These are phyloP conservation scores for Ogataea saltuana DNA, from an alignment of 805 yeast genomes.

Conservation along the genomic window DNA sequence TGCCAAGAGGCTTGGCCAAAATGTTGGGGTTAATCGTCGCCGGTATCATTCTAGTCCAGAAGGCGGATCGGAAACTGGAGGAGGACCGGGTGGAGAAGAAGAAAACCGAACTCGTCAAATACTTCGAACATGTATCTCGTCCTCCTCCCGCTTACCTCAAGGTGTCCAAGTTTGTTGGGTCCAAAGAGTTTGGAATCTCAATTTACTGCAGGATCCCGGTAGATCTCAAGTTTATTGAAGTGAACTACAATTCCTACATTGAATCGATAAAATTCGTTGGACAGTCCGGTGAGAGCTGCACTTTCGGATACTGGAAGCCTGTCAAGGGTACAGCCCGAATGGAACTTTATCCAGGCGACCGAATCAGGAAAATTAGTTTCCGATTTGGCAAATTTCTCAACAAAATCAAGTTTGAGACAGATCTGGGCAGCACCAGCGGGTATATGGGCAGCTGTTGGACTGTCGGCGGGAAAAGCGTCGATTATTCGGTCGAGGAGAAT, in stretches of 20 bases:
- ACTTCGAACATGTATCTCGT: constrained; percentile 11
- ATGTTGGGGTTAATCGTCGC: constrained; percentile 22
- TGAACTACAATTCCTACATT: constrained; percentile 20
- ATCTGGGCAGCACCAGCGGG: constrained; percentile 6
- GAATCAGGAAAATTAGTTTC: constrained; percentile 11
- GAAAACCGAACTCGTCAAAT: constrained; percentile 6
- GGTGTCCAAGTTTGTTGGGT: constrained; percentile 14
- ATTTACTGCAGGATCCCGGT: constrained; percentile 14
- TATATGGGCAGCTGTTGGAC: constrained; percentile 17
- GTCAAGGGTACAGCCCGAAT: constrained; percentile 11
- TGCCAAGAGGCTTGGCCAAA: too few relatives aligned
- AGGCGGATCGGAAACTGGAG: constrained; percentile 12
- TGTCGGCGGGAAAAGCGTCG: constrained; percentile 8
- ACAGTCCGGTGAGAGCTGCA: constrained; percentile 12
- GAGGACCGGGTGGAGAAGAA: constrained; percentile 8
- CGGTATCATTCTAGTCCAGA: constrained; percentile 12
- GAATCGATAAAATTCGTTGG: constrained; percentile 20
- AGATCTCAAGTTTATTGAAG: constrained; percentile 13
- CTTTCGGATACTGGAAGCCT: constrained; percentile 21
- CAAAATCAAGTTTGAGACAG: constrained; percentile 16
- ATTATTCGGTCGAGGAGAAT: constrained; percentile 12
- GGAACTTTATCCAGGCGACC: constrained; percentile 14
- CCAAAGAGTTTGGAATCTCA: constrained; percentile 14
- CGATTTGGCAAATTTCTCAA: constrained; percentile 17
- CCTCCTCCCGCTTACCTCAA: constrained; percentile 21